Conservation (phyloP, 176 grass and related monocot species). For the Aegilops sharonensis region DNA sequence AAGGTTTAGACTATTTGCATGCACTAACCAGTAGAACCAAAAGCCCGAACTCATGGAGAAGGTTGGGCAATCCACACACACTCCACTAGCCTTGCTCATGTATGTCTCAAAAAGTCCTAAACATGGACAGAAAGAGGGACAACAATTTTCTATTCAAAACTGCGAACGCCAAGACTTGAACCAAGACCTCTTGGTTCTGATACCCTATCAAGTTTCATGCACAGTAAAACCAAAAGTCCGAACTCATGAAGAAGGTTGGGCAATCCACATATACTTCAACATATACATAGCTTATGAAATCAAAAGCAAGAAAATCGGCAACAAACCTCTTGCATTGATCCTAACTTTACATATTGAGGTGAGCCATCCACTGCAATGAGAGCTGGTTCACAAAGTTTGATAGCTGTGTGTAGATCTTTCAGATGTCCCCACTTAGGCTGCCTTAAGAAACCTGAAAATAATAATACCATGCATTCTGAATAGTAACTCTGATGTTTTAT, state of each 20-base stretch:
- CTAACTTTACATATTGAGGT: conserved; percentile 91
- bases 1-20: background rate
- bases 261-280: background rate
- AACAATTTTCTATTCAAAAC: too few species aligned
- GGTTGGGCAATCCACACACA: background rate
- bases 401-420: conserved; percentile 80
- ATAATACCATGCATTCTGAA: conserved; percentile 16
- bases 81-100: too few species aligned
- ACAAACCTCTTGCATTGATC: conserved; percentile 88
- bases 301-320: conserved; percentile 23
- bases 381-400: conserved; percentile 96
- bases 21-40: background rate
- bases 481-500: background rate
- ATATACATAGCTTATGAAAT: conserved; percentile 5
- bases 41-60: background rate
- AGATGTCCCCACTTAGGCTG: conserved; percentile 97
- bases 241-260: background rate
- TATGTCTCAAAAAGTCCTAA: too few species aligned
- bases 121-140: too few species aligned
- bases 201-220: too few species aligned
- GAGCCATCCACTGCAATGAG: conserved; percentile 70
- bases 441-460: conserved; percentile 70
- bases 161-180: too few species aligned
- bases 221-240: background rate
- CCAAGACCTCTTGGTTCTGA: too few species aligned